phyloP scores from a whole-genome alignment of 306 rosid species.

The Castanea crenata region DNA sequence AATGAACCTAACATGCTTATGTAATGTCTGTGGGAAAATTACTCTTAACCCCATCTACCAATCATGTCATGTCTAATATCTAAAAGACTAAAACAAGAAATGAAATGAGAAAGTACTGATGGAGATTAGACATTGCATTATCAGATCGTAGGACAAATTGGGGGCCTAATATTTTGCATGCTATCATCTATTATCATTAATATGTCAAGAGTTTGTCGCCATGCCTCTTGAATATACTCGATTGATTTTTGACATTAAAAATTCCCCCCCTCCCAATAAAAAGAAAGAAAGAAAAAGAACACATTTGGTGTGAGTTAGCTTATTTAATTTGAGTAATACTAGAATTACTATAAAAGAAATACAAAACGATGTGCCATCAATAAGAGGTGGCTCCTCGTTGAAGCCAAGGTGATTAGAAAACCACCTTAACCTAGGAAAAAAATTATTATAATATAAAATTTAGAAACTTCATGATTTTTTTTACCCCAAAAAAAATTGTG shows the following conservation, averaged over 20 bases:
- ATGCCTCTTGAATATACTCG: neutral
- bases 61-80: neutral
- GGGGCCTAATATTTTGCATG: neutral
- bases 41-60: neutral
- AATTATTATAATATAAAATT: no score
- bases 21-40: neutral
- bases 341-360: no score
- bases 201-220: conserved; percentile 1
- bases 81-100: neutral
- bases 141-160: neutral
- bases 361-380: no score
- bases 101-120: neutral
- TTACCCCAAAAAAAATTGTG: no score
- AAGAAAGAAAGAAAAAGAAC: neutral
- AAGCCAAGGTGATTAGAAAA: no score
- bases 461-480: no score
- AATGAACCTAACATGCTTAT: neutral
- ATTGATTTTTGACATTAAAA: neutral
- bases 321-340: no score
- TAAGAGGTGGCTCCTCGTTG: no score
- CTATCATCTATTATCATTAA: conserved; percentile 5
- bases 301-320: no score
- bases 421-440: no score
- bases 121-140: neutral
- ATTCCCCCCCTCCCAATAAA: neutral